Percentiles rank a stretch among this genome's conserved stretches.
These are phyloP conservation scores for Apophysomyces elegans DNA, from an alignment of 371 early-diverging fungal species.

Conservation along the genomic window DNA sequence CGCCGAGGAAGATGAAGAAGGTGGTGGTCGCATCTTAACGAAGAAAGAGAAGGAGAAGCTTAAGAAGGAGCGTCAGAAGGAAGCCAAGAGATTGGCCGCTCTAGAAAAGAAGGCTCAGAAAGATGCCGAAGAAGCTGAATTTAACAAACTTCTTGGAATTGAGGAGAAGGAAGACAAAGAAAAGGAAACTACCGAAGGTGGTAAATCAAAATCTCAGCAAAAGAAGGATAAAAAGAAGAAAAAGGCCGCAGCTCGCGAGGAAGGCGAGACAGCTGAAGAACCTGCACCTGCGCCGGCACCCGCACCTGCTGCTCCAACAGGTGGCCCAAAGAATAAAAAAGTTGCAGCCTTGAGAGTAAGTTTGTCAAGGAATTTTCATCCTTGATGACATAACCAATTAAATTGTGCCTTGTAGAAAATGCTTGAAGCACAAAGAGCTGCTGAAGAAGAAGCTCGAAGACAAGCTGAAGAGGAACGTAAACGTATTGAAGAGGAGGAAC, in stretches of 20 bases:
- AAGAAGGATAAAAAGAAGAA: constrained; percentile 48
- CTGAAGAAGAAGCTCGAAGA: constrained; percentile 52
- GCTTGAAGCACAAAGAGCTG: constrained; percentile 56
- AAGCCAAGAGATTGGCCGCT: constrained; percentile 56
- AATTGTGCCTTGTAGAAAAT: constrained; percentile 37
- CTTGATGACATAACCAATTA: neutral
- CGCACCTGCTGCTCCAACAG: constrained; percentile 29
- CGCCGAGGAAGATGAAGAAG: constrained; percentile 27
- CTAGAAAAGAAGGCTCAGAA: constrained; percentile 49
- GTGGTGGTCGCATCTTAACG: constrained; percentile 29
- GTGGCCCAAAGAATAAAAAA: constrained; percentile 42
- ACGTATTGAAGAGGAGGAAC: constrained; percentile 52
- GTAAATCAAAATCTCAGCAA: constrained; percentile 38
- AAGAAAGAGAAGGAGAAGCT: constrained; percentile 25
- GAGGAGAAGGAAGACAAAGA: constrained; percentile 23
- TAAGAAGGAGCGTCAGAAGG: constrained; percentile 57
- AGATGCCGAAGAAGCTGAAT: constrained; percentile 44
- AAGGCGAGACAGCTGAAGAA: constrained; percentile 27
- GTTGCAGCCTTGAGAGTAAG: constrained; percentile 58
- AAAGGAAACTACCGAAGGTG: constrained; percentile 16
- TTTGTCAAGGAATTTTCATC: neutral
- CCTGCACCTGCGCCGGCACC: constrained; percentile 34
- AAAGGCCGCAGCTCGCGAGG: constrained; percentile 33
- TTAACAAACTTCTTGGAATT: constrained; percentile 35
- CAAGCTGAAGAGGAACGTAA: constrained; percentile 44